phyloP scores from a whole-genome alignment of 192 early-diverging fungal genomes.

The Entomortierella lignicola region DNA sequence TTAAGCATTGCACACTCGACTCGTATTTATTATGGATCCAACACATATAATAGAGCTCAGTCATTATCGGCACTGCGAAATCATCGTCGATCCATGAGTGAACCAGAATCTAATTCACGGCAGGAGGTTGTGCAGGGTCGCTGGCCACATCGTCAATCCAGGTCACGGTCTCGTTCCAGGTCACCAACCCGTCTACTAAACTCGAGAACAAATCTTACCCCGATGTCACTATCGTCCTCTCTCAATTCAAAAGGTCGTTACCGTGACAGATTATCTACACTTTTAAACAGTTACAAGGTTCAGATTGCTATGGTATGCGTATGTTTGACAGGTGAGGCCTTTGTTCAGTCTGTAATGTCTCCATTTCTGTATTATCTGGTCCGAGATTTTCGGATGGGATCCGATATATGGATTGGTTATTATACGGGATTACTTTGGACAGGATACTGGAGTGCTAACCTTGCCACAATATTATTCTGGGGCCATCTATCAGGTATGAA shows the following conservation, averaged over 20 bases:
- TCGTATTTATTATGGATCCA: background rate
- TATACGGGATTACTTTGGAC: slow-evolving; percentile 36
- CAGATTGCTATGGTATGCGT: slow-evolving; percentile 32
- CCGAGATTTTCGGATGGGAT: slow-evolving; percentile 26
- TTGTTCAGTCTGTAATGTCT: slow-evolving; percentile 31
- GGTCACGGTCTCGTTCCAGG: slow-evolving; percentile 2
- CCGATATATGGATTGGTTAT: slow-evolving; percentile 42
- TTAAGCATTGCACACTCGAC: background rate
- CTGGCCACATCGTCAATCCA: background rate
- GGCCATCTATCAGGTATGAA: slow-evolving; percentile 32
- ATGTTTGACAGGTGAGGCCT: slow-evolving; percentile 27
- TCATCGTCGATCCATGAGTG: background rate
- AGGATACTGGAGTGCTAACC: slow-evolving; percentile 28
- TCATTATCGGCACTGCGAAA: background rate
- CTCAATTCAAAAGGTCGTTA: too few species aligned
- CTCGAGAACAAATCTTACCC: too few species aligned
- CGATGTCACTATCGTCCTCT: too few species aligned
- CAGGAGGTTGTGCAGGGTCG: background rate
- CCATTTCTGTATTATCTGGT: slow-evolving; percentile 43
- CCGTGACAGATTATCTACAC: background rate
- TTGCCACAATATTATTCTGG: slow-evolving; percentile 30
- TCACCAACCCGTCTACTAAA: background rate
- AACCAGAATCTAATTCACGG: background rate
- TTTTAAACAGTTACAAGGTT: slow-evolving; percentile 18
- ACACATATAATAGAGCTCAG: background rate